Percentiles rank a stretch among this genome's conserved stretches.
Evolutionary conservation across 441 rosid species (phyloP).

Genomic region (Macaranga tanarius): DNA sequence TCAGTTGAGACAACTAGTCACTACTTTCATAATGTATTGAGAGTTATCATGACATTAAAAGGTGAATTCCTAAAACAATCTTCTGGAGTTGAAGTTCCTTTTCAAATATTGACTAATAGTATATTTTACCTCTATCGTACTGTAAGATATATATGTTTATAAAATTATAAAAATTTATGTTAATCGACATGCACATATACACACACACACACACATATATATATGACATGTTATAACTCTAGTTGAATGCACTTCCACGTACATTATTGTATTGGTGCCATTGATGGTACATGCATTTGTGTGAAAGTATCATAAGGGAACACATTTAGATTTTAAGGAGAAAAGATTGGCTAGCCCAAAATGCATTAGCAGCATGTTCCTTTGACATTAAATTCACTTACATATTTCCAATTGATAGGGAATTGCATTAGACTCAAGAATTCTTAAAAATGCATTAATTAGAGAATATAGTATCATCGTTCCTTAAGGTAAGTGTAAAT

Average conservation of each 20-base stretch:
- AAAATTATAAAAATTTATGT: no score
- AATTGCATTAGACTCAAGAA: not conserved
- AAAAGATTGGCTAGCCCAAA: not conserved
- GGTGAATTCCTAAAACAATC: not conserved
- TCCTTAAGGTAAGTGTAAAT: not conserved
- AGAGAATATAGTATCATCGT: not conserved
- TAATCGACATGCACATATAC: no score
- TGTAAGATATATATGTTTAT: not conserved
- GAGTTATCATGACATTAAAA: no score
- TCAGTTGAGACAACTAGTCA: not conserved
- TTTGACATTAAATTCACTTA: not conserved
- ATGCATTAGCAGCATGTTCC: not conserved
- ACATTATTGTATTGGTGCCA: not conserved
- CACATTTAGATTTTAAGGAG: not conserved
- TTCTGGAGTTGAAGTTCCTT: not conserved
- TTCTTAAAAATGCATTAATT: not conserved
- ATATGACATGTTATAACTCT: not conserved
- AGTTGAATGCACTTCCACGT: not conserved
- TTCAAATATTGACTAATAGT: not conserved
- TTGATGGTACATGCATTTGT: not conserved
- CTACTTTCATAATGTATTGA: no score
- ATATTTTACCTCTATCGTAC: not conserved
- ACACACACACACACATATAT: no score
- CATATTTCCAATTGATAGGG: not conserved
- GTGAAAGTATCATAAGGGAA: not conserved